Base-by-base conservation (phyloP, 2,329 filamentous ascomycete genomes). In the Catunica adiposa region DNA sequence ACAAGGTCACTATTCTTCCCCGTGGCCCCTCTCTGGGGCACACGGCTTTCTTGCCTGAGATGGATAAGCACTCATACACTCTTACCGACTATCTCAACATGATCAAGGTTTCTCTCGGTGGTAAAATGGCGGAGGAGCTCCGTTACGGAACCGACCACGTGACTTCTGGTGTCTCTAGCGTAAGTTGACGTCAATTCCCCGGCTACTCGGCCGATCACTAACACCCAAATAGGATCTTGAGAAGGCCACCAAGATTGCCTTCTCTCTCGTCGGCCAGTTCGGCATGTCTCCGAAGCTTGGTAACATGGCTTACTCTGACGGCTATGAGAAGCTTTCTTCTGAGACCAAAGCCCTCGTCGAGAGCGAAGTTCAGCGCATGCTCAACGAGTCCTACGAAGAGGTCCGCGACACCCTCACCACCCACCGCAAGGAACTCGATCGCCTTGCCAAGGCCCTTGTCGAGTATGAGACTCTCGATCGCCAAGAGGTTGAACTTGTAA, bases 1-100 rank as follows among this genome's bases (percentile, higher is more conserved):
- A 98, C 77, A 98, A 98, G 71, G 89, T 95, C 52, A 98, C 92
- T 0, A 94, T 98, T 63, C 84, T 98, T 63, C 89, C 92, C 54
- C 84, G 94, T 63, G 92, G 92, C 9, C 82, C 83, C 63, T 80
- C 86, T 23, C 76, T 97, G 6, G 92, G 92, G 59, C 80, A 95
- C 60, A 98, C 92, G 0, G 85, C 86, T 61, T 84, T 84, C 67
- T 75, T 98, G 23, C 89, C 89, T 0, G 84, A 92, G 65, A 89
- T 94, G 75, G 89, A 96, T 70, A 89, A 89, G 68, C 89, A 95
- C 64, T 92, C 87, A 11, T 81, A 82, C 68, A 85, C 85, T n/a
- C 88, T 89, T 62, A 80, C 80, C 56, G 86, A 98, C 65, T 89
- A 89, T 63, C 73, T 89, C 61, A 83, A 86, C 34, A 74, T 80